phyloP scores from a whole-genome alignment of 257 asterid species.

The Cruciata laevipes region DNA sequence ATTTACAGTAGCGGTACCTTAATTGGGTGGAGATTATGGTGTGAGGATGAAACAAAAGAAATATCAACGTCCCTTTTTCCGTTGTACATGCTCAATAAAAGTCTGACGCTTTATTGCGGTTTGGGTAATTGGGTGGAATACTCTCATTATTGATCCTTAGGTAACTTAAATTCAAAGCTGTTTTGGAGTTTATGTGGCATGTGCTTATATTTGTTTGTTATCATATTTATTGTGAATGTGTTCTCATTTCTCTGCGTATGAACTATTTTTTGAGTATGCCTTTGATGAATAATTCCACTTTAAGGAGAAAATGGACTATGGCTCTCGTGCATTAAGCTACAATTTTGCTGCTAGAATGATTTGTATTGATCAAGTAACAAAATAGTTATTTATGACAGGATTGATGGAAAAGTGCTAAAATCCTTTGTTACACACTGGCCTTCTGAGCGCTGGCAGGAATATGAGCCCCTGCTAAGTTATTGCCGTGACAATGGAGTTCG shows the following conservation, averaged over 20 bases:
- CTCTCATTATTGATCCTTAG: neutral
- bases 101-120: neutral
- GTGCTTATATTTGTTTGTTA: neutral
- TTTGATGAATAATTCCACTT: too few species aligned
- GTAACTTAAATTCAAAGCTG: neutral
- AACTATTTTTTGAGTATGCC: neutral
- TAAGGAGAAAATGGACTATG: neutral
- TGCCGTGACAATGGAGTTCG: slow-evolving; percentile 71
- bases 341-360: neutral
- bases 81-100: neutral
- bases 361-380: slow-evolving; percentile 1
- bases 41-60: neutral
- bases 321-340: neutral
- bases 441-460: slow-evolving; percentile 75
- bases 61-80: neutral
- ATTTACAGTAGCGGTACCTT: neutral
- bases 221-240: neutral
- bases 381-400: slow-evolving; percentile 41
- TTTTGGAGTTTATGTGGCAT: neutral
- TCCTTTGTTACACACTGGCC: slow-evolving; percentile 75
- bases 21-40: neutral
- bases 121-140: neutral
- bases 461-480: slow-evolving; percentile 68
- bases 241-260: neutral
- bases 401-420: slow-evolving; percentile 59